Conservation (phyloP, 139 green algal species). For the Eudorina sp. region DNA sequence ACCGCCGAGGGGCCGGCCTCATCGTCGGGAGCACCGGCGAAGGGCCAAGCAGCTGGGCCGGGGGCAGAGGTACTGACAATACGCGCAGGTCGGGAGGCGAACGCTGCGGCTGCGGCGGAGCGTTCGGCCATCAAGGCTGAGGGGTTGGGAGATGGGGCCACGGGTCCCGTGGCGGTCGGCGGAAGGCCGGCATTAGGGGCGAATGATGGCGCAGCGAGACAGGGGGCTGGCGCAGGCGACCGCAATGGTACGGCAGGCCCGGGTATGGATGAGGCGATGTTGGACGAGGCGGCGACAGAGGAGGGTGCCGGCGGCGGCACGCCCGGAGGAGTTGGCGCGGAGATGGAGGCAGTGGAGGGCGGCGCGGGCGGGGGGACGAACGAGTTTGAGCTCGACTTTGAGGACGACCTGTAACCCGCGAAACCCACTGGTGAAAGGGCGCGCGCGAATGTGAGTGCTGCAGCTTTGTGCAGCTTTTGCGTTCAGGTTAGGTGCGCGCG, state of each 20-base stretch:
- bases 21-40: too few relatives aligned
- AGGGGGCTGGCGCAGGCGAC: background rate
- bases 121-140: background rate
- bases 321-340: too few relatives aligned
- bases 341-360: conserved; percentile 29
- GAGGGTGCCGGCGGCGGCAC: background rate
- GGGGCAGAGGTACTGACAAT: background rate
- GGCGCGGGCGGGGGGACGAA: conserved; percentile 13
- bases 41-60: background rate
- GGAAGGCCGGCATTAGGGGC: background rate
- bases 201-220: background rate
- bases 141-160: background rate
- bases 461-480: too few relatives aligned
- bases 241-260: background rate
- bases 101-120: background rate
- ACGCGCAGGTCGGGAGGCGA: conserved; percentile 1
- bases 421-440: too few relatives aligned
- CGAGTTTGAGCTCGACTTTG: conserved; percentile 50
- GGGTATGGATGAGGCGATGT: background rate
- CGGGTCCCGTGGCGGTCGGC: background rate
- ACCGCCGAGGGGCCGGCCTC: too few relatives aligned
- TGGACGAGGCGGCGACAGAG: background rate
- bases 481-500: too few relatives aligned
- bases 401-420: conserved; percentile 35
- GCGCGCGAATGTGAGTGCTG: too few relatives aligned